Evolutionary conservation across 306 rosid genomes (phyloP), one percentile per base, ranked within the genome.

Genomic region (Fragaria nilgerrensis): DNA sequence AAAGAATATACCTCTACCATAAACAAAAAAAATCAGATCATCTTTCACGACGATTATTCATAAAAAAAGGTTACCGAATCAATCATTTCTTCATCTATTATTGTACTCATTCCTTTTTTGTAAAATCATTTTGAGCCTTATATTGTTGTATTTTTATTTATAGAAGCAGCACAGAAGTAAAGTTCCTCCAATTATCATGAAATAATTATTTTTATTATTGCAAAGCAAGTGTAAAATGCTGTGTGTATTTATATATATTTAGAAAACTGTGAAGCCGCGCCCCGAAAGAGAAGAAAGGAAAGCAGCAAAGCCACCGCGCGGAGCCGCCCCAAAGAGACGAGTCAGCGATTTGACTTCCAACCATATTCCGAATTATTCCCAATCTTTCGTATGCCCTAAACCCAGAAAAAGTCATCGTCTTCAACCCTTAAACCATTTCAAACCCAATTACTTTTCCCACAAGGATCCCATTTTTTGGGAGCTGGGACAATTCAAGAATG

Each of bases 391-490:
- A 37, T 22, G 7, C 77, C 53, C 43, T 15, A 37, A 37, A 37
- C 41, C 41, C 41, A 37, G 41, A 37, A 37, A 13, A 65, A 62
- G 20, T 67, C 36, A 2, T 56, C 39, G 0, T 43, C 64, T 58
- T 25, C 39, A 44, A 34, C 45, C 53, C 22, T 10, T 19, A 23
- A 43, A 17, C 70, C 53, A 61, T 47, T 17, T 45, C 49, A 67
- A 44, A 75, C 14, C 70, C 11, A 44, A 27, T 36, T 25, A 44
- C 67, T 52, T 55, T 1, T 27, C 27, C 12, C 44, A 9, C 14
- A 63, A 61, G 63, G 48, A 48, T 67, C 79, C 75, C 53, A 68
- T 34, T 59, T 34, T 49, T 59, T 43, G 43, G 73, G 68, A 49
- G 9, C 0, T 32, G 36, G 36, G 36, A 32, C 36, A 37, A 23